These are phyloP conservation scores for Wickerhamiella bombiphila DNA, from an alignment of 805 yeast genomes.

Conservation along the genomic window DNA sequence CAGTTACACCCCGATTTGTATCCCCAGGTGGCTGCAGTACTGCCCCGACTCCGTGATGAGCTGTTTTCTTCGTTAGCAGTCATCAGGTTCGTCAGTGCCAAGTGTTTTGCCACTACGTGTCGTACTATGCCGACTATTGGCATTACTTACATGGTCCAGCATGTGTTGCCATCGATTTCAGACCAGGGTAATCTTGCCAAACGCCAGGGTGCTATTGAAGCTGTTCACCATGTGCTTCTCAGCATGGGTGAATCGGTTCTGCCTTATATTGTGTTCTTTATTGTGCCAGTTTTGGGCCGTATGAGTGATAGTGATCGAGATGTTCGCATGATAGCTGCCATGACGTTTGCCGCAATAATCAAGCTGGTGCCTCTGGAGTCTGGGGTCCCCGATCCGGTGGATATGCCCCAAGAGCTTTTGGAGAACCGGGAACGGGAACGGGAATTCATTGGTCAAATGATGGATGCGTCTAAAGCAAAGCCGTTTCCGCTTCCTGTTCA, in stretches of 20 bases:
- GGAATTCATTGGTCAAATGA: slow-evolving; percentile 90
- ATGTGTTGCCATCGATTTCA: slow-evolving; percentile 63
- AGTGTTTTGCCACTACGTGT: slow-evolving; percentile 71
- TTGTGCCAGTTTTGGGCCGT: slow-evolving; percentile 92
- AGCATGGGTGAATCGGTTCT: slow-evolving; percentile 79
- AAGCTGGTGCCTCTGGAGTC: slow-evolving; percentile 94
- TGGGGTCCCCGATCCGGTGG: slow-evolving; percentile 90
- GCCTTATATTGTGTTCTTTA: slow-evolving; percentile 88
- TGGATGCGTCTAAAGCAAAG: slow-evolving; percentile 85
- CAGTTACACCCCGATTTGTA: slow-evolving; percentile 37
- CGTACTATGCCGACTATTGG: slow-evolving; percentile 52
- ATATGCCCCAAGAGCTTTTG: slow-evolving; percentile 69
- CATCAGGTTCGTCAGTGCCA: slow-evolving; percentile 78
- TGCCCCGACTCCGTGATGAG: slow-evolving; percentile 38
- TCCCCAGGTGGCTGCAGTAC: slow-evolving; percentile 28
- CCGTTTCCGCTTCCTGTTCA: slow-evolving; percentile 81
- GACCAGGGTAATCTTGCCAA: slow-evolving; percentile 55
- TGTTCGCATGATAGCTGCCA: slow-evolving; percentile 80
- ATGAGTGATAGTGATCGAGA: slow-evolving; percentile 92
- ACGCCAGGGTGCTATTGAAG: slow-evolving; percentile 90
- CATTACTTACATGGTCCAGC: slow-evolving; percentile 65
- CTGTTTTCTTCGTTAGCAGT: slow-evolving; percentile 65
- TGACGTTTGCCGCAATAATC: slow-evolving; percentile 91
- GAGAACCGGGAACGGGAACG: slow-evolving; percentile 88
- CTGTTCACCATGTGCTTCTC: slow-evolving; percentile 68